Percentiles rank a stretch among this genome's conserved stretches.
phyloP scores from a whole-genome alignment of 139 green algal genomes.

The Microglena sp. region DNA sequence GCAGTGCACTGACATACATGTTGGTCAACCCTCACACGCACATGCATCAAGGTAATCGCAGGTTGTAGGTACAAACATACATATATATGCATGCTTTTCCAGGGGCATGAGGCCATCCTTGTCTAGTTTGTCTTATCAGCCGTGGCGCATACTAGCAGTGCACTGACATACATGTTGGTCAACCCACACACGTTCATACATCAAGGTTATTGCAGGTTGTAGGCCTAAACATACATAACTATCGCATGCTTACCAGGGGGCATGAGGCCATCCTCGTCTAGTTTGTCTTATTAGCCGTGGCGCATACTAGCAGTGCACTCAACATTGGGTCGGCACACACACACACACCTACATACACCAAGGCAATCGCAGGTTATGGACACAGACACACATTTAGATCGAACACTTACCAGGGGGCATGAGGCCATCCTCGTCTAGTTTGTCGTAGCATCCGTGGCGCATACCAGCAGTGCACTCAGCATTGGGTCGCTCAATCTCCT shows the following conservation, averaged over 20 bases:
- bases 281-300: conserved; percentile 94
- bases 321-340: conserved; percentile 19
- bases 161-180: conserved; percentile 27
- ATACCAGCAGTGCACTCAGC: conserved; percentile 52
- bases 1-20: conserved; percentile 41
- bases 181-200: background rate
- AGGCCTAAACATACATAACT: background rate
- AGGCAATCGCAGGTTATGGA: too few species aligned
- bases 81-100: background rate
- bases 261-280: conserved; percentile 92
- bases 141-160: conserved; percentile 63
- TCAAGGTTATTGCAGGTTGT: too few species aligned
- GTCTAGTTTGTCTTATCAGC: conserved; percentile 98
- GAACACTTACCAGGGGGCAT: too few species aligned
- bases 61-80: too few species aligned
- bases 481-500: conserved; percentile 85
- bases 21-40: background rate
- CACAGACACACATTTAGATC: too few species aligned
- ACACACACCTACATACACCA: background rate
- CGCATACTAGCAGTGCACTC: conserved; percentile 54
- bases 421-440: conserved; percentile 95
- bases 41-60: background rate
- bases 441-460: conserved; percentile 90
- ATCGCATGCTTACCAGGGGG: conserved; percentile 26
- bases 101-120: conserved; percentile 85